phyloP scores from a whole-genome alignment of 164 flowering plant genomes.

The Magnolia officinalis region DNA sequence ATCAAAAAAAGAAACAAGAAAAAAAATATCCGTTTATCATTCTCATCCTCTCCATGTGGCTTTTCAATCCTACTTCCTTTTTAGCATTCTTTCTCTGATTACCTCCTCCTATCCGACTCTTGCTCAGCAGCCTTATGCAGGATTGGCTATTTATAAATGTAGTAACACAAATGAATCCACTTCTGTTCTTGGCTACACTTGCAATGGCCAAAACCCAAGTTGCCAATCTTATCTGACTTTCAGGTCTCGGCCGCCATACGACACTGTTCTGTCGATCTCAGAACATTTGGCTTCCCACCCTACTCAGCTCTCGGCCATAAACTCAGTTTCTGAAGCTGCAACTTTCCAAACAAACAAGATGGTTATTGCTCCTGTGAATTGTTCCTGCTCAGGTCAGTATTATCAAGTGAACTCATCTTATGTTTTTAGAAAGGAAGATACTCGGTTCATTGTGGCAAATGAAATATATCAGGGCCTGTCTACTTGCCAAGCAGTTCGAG shows the following conservation, averaged over 20 bases:
- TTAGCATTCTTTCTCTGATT: constrained; percentile 1
- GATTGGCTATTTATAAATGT: constrained; percentile 34
- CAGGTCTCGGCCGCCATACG: constrained; percentile 45
- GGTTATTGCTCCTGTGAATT: constrained; percentile 64
- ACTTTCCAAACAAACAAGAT: constrained; percentile 29
- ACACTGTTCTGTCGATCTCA: constrained; percentile 50
- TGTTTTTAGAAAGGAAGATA: constrained; percentile 19
- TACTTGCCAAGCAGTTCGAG: constrained; percentile 56
- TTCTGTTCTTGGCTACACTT: constrained; percentile 35
- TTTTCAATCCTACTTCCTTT: background rate
- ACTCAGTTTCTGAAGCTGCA: constrained; percentile 32
- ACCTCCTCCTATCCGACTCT: background rate
- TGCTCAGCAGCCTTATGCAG: constrained; percentile 46
- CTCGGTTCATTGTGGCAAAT: constrained; percentile 40
- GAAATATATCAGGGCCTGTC: constrained; percentile 55
- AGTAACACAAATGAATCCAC: constrained; percentile 30
- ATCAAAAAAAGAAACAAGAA: too few species aligned
- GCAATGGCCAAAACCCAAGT: constrained; percentile 35
- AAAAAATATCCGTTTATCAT: too few species aligned
- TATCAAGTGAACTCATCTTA: constrained; percentile 55
- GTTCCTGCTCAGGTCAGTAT: constrained; percentile 61
- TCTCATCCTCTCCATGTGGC: background rate
- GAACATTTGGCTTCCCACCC: constrained; percentile 40
- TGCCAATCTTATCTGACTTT: constrained; percentile 61
- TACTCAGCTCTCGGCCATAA: constrained; percentile 39